Evolutionary conservation across 805 yeast species (phyloP), one percentile per base, ranked within the genome.

Genomic region (Kodamaea kaohsiungensis): DNA sequence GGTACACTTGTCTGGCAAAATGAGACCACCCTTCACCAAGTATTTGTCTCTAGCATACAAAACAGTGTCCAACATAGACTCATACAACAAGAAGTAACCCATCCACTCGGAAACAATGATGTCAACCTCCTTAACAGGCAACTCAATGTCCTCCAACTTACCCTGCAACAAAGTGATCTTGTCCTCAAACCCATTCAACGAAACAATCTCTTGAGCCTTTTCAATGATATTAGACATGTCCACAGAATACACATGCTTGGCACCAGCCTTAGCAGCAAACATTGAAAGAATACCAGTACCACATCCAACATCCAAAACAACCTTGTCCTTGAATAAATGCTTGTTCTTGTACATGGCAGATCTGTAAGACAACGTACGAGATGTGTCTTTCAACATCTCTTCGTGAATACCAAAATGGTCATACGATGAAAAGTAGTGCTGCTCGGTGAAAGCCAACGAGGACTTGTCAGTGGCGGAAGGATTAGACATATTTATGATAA

Each of bases 251-350:
- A 95, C 99, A 68, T 91, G 98, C 71, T 91, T 91, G 59, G 99
- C 99, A 60, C 99, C 99, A n/a, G 98, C 96, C 67, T 87, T 87
- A 49, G 93, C 97, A 15, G 98, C 98, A 79, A 95, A 95, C 97
- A 95, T 90, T 22, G 98, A 92, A 58, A 95, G 76, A 61, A 95
- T 91, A 62, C 99, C 99, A 17, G 99, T 95, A 62, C 99, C 99
- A 73, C 99, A 96, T 49, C 99, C 99, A 54, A 95, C 99, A 74
- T 95, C 99, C 54, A 95, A 78, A 7, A 95, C 99, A 57, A 93
- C 75, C 77, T 95, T 95, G 72, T 86, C 98, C 70, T 91, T 91
- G 79, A 95, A 93, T 52, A 91, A 75, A 61, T 87, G 88, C 65
- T 87, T 87, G 78, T 95, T 95, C 71, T 90, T 91, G 76, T 85